Conservation (phyloP, 176 grass and related monocot genomes). For the Aechmea fasciata region DNA sequence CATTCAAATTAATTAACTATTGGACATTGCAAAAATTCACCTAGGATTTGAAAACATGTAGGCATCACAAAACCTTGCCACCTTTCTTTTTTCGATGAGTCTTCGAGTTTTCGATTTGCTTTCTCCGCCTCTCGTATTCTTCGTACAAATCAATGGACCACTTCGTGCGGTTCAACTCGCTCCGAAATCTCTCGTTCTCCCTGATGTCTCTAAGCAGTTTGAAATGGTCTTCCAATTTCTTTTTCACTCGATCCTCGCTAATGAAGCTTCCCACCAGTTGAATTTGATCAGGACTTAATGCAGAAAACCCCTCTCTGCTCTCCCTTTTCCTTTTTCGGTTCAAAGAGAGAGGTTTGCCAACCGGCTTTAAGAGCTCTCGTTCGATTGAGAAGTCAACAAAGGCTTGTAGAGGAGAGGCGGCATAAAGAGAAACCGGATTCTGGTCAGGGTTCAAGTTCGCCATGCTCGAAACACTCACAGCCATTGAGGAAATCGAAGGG, state of each 20-base stretch:
- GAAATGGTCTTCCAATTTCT: constrained; percentile 68
- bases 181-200: constrained; percentile 72
- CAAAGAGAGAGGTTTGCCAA: constrained; percentile 27
- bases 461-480: constrained; percentile 63
- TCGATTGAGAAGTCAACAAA: constrained; percentile 56
- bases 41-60: not conserved
- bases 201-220: constrained; percentile 41
- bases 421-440: constrained; percentile 58
- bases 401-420: constrained; percentile 55
- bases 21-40: too few species aligned
- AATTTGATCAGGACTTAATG: constrained; percentile 34
- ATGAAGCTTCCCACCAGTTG: constrained; percentile 28
- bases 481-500: constrained; percentile 50
- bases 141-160: constrained; percentile 57
- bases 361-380: constrained; percentile 42
- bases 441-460: constrained; percentile 57
- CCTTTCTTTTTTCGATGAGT: constrained; percentile 16
- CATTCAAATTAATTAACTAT: too few species aligned
- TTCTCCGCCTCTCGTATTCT: constrained; percentile 74
- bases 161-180: constrained; percentile 52
- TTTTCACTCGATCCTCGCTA: constrained; percentile 36
- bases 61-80: constrained; percentile 4
- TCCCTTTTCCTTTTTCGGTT: constrained; percentile 49
- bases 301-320: constrained; percentile 33
- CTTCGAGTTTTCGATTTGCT: constrained; percentile 26